Percentiles rank a stretch among this genome's conserved stretches.
Conservation (phyloP, 179 eudicot species). For the Silene noctiflora region DNA sequence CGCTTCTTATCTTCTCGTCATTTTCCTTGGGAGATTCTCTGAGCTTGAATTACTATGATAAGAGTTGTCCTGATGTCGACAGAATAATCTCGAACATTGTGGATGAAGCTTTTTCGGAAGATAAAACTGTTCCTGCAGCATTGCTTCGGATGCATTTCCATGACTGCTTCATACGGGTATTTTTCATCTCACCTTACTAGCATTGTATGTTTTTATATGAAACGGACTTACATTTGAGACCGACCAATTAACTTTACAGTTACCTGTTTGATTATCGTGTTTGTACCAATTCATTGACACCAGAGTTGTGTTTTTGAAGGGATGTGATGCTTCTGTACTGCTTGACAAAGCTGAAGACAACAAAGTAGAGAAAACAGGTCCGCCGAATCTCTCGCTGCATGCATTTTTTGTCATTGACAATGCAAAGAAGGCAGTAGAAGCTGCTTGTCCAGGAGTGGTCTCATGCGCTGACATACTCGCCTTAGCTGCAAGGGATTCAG, state of each 20-base stretch:
- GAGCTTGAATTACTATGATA: constrained; percentile 50
- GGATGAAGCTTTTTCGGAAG: constrained; percentile 37
- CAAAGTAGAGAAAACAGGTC: constrained; percentile 71
- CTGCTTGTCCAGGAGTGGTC: constrained; percentile 62
- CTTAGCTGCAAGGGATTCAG: constrained; percentile 59
- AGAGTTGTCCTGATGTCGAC: constrained; percentile 58
- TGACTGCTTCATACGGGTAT: constrained; percentile 64
- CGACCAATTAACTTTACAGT: no score
- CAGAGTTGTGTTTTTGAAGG: constrained; percentile 33
- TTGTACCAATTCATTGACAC: background rate
- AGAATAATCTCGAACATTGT: constrained; percentile 34
- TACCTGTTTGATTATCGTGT: background rate
- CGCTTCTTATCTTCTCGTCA: constrained; percentile 28
- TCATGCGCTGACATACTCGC: constrained; percentile 83
- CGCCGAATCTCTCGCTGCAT: constrained; percentile 75
- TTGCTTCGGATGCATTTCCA: constrained; percentile 82
- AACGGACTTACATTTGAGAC: background rate
- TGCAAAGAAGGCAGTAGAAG: constrained; percentile 62
- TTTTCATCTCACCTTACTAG: no score
- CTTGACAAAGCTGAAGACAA: constrained; percentile 48
- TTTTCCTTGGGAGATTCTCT: constrained; percentile 37
- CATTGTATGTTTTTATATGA: background rate
- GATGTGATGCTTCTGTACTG: constrained; percentile 90
- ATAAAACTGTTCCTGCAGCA: constrained; percentile 61
- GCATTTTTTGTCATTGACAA: constrained; percentile 68